Evolutionary conservation across 1,284 basidiomycete genomes (phyloP).

Genomic region (Rhodofomes roseus): DNA sequence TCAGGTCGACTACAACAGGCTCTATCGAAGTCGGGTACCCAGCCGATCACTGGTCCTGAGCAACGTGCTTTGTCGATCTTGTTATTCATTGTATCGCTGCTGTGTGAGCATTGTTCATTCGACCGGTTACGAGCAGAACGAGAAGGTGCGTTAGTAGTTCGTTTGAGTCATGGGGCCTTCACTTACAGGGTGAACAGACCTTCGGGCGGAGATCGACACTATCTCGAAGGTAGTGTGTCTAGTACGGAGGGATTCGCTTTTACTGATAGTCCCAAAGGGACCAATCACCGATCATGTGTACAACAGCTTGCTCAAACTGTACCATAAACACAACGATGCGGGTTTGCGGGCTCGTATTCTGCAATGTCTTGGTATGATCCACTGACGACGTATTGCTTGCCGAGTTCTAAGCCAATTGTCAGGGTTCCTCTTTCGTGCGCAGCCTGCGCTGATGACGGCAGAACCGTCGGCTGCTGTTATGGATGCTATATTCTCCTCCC

Average conservation of each 20-base stretch:
- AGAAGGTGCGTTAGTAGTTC: constrained; percentile 36
- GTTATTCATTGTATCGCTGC: constrained; percentile 78
- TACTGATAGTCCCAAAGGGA: constrained; percentile 34
- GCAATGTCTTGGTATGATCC: constrained; percentile 74
- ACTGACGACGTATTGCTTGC: neutral
- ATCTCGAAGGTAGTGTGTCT: constrained; percentile 49
- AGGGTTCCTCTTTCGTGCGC: constrained; percentile 91
- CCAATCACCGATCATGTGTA: constrained; percentile 85
- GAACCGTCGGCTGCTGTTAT: constrained; percentile 80
- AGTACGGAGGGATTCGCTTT: too few species aligned
- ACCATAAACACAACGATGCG: constrained; percentile 55
- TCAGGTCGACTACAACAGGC: constrained; percentile 58
- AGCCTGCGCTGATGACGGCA: constrained; percentile 85
- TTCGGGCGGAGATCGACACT: constrained; percentile 54
- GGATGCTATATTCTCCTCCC: constrained; percentile 78
- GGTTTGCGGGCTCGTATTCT: constrained; percentile 62
- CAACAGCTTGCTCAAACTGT: constrained; percentile 63
- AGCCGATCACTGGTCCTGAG: constrained; percentile 32
- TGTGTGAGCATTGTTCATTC: constrained; percentile 88
- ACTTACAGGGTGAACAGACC: constrained; percentile 31
- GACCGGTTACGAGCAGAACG: constrained; percentile 68
- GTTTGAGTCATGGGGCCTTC: neutral
- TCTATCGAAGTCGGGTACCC: constrained; percentile 27
- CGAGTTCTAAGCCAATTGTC: neutral
- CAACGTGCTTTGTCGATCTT: constrained; percentile 53